Percentiles rank a stretch among this genome's conserved stretches.
These are phyloP conservation scores for Fraxinus greggii DNA, from an alignment of 305 asterid genomes.

Conservation along the genomic window DNA sequence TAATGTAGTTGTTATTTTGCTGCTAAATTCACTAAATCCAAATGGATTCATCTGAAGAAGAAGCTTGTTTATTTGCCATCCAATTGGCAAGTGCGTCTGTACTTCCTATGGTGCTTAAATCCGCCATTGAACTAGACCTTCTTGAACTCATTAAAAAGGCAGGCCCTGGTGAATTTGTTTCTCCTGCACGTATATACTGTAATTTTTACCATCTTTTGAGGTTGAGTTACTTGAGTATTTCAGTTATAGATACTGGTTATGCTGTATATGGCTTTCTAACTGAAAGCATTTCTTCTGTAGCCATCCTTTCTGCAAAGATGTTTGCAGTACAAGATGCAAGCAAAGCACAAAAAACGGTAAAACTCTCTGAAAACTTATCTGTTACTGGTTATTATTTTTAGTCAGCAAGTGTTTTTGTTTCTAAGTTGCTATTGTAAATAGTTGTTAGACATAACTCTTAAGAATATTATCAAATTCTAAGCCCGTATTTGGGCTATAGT, in stretches of 20 bases:
- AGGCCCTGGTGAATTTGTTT: constrained; percentile 57
- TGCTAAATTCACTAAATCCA: not conserved
- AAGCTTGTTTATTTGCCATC: constrained; percentile 54
- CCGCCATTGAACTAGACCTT: constrained; percentile 72
- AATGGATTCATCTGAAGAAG: constrained; percentile 52
- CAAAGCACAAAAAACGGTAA: constrained; percentile 79
- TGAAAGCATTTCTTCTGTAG: constrained; percentile 52
- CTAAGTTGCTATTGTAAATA: constrained; percentile 10
- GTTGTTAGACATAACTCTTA: not conserved
- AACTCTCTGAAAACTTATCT: not conserved
- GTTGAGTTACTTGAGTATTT: constrained; percentile 4
- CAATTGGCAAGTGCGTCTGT: constrained; percentile 73
- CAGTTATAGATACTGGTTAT: not conserved
- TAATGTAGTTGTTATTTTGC: not conserved
- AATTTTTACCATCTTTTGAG: not conserved
- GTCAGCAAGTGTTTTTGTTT: not conserved
- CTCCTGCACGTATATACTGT: constrained; percentile 31
- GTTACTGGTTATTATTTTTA: constrained; percentile 1
- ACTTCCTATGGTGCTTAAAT: constrained; percentile 72
- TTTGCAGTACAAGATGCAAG: constrained; percentile 75
- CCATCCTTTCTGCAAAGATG: constrained; percentile 87
- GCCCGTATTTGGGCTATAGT: not conserved
- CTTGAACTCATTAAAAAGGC: constrained; percentile 66
- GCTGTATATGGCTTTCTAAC: constrained; percentile 37
- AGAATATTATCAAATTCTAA: not conserved